These are phyloP conservation scores for Alnus rubra DNA, from an alignment of 306 rosid genomes.

Conservation along the genomic window DNA sequence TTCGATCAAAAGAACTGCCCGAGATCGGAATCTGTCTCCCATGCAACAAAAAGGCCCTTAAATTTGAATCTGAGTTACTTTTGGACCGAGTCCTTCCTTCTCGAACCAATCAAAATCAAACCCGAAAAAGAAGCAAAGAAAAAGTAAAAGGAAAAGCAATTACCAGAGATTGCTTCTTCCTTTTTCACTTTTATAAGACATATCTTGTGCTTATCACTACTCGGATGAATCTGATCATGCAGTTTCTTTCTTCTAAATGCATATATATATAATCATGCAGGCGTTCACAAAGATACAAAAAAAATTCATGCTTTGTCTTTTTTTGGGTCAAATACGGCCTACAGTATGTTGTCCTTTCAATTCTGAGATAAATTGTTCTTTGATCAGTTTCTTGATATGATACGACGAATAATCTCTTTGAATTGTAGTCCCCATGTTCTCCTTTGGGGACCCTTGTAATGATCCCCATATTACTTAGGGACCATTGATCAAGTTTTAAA, in stretches of 20 bases:
- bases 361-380: neutral
- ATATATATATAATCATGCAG: neutral
- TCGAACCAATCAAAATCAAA: conserved; percentile 67
- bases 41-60: conserved; percentile 44
- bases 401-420: neutral
- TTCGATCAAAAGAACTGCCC: conserved; percentile 45
- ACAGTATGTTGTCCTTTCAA: neutral
- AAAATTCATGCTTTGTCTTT: neutral
- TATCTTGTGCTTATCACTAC: neutral
- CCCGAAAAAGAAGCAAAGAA: conserved; percentile 43
- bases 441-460: neutral
- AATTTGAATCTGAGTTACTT: conserved; percentile 61
- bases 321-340: neutral
- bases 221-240: neutral
- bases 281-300: neutral
- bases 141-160: conserved; percentile 67
- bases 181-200: conserved; percentile 39
- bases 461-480: too few species aligned
- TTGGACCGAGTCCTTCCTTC: conserved; percentile 74
- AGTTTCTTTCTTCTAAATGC: neutral
- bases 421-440: neutral
- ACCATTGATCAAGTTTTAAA: neutral
- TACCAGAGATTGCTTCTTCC: conserved; percentile 46
- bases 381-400: neutral
- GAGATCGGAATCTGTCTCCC: conserved; percentile 70